Evolutionary conservation across 306 rosid genomes (phyloP).

Genomic region (Benincasa hispida): DNA sequence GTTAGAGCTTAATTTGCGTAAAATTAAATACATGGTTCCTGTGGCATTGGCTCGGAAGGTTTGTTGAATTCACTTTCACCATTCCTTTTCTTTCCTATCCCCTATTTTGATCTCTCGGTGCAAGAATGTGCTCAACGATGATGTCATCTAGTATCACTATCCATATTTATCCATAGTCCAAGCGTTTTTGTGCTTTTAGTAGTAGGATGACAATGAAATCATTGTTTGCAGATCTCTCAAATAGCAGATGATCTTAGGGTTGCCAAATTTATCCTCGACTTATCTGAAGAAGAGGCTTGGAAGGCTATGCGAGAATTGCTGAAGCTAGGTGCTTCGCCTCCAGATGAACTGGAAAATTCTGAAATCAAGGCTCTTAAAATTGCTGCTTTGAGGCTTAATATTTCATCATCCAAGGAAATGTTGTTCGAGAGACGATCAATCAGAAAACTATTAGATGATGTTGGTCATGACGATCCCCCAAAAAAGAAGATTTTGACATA

Average conservation of each 20-base stretch:
- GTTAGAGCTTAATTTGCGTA: constrained; percentile 46
- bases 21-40: constrained; percentile 54
- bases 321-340: constrained; percentile 24
- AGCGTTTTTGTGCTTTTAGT: not conserved
- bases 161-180: not conserved
- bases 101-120: not conserved
- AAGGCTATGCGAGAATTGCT: constrained; percentile 39
- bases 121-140: not conserved
- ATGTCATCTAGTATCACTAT: not conserved
- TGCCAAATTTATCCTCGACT: constrained; percentile 37
- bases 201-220: constrained; percentile 15
- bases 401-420: constrained; percentile 41
- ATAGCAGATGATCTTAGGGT: constrained; percentile 43
- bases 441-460: constrained; percentile 30
- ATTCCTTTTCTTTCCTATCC: not conserved
- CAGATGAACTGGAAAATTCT: constrained; percentile 36
- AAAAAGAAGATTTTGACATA: constrained; percentile 44
- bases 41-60: constrained; percentile 60
- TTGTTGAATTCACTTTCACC: constrained; percentile 15
- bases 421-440: constrained; percentile 56
- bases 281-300: constrained; percentile 67
- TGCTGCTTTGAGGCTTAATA: constrained; percentile 48
- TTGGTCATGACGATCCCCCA: constrained; percentile 23
- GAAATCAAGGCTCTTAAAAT: constrained; percentile 43
- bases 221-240: constrained; percentile 55